Base-by-base conservation (phyloP, 371 early-diverging fungal genomes). In the Mortierella sp. region DNA sequence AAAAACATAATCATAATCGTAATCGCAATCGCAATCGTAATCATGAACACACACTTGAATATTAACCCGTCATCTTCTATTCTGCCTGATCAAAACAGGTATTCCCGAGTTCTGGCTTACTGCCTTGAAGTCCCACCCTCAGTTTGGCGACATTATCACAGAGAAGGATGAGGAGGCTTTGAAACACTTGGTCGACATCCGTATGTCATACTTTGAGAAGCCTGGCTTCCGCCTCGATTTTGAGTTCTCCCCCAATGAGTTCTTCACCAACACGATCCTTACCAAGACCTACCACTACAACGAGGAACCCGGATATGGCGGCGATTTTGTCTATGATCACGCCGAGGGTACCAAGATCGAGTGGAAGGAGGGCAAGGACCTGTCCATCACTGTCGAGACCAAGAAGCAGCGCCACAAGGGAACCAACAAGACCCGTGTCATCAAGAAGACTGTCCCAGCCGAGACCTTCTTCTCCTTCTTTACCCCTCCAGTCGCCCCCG, bases 401-500 rank as follows among this genome's bases (percentile, higher is more conserved):
- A 96, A 94, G 89, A 99, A 96, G 86, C 98, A 99, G 87, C 94
- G 98, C 68, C 95, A 97, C 86, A 97, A 97, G 91, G 90, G 84
- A 37, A 95, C 97, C 80, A 98, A 97, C 90, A 95, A 96, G 89
- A 95, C 97, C 30, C 95, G 99, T 60, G 91, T 97, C 43, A 93
- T 99, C 81, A 97, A 96, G 89, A 94, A 93, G 76, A 93, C 94
- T 28, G 94, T 96, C 28, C 96, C 97, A 31, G 85, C 92, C 37
- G 93, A 94, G 50, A 92, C 98, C 51, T 99, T 99, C 92, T 98
- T 98, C 87, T 82, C 85, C 54, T 97, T 97, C 89, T 99, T 99
- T 86, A 87, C 79, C 37, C 94, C 97, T 17, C 93, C 93, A 23
- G 75, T 72, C 19, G 85, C 91, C 30, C 93, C 95, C 44, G 88